Conservation (phyloP, 2,329 filamentous ascomycete species). For the Chaetomiaceae sp. region DNA sequence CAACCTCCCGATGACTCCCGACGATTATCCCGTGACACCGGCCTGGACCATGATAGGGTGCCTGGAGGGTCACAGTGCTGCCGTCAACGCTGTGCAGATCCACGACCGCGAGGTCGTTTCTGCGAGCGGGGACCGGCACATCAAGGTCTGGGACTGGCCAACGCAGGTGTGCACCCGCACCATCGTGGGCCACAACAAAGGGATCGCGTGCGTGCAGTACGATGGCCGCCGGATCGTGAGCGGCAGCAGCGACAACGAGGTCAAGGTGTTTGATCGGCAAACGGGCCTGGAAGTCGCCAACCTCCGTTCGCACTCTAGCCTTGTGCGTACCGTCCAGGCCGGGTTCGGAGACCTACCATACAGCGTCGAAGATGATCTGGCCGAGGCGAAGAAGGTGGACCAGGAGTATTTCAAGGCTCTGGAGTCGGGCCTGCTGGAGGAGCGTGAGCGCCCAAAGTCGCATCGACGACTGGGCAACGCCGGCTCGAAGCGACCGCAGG, state of each 20-base stretch:
- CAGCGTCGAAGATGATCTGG: constrained; percentile 67
- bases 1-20: constrained; percentile 37
- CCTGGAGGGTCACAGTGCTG: constrained; percentile 79
- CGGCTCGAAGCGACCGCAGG: constrained; percentile 68
- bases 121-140: constrained; percentile 85
- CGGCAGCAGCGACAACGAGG: constrained; percentile 91
- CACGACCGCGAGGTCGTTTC: constrained; percentile 83
- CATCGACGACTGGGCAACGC: constrained; percentile 53
- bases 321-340: constrained; percentile 92
- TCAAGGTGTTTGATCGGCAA: constrained; percentile 86
- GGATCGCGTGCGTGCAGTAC: constrained; percentile 96
- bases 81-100: constrained; percentile 95
- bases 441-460: constrained; percentile 31
- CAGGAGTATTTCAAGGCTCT: constrained; percentile 62
- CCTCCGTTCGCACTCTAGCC: constrained; percentile 71
- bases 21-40: constrained; percentile 50
- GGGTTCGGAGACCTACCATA: constrained; percentile 87
- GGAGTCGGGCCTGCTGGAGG: constrained; percentile 44
- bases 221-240: constrained; percentile 91
- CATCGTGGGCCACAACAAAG: constrained; percentile 83
- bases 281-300: constrained; percentile 87
- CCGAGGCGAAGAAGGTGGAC: constrained; percentile 69
- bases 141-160: constrained; percentile 92
- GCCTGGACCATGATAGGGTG: constrained; percentile 74
- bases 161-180: constrained; percentile 71